phyloP scores from a whole-genome alignment of 148 eudicot species.

The Rhododendron griersonianum region DNA sequence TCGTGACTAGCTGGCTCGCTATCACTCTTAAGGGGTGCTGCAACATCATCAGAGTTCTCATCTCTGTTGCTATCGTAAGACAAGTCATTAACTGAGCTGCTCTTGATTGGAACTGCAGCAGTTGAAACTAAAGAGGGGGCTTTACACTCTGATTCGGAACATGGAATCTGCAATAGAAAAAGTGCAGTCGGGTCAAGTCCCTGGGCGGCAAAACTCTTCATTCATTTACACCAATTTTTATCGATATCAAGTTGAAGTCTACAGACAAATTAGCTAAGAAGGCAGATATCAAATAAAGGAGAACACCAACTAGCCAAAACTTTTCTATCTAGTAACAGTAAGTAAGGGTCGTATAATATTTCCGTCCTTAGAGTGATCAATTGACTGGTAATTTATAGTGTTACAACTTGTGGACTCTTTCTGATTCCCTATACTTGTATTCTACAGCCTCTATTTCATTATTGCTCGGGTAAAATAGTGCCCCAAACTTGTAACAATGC shows the following conservation, averaged over 20 bases:
- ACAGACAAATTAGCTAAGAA: background rate
- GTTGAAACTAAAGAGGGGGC: slow-evolving; percentile 15
- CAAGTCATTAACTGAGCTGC: slow-evolving; percentile 13
- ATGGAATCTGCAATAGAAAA: slow-evolving; percentile 31
- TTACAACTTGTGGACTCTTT: background rate
- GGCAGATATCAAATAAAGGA: background rate
- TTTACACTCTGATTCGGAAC: slow-evolving; percentile 17
- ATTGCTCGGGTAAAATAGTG: background rate
- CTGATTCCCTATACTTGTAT: background rate
- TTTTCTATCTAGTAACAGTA: too few species aligned
- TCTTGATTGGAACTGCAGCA: slow-evolving; percentile 23
- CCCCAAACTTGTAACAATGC: background rate
- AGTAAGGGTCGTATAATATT: background rate
- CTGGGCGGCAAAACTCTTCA: background rate
- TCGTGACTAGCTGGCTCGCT: slow-evolving; percentile 28
- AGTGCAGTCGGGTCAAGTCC: background rate
- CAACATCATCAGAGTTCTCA: slow-evolving; percentile 18
- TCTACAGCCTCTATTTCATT: background rate
- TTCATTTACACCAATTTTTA: background rate
- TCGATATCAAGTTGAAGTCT: background rate
- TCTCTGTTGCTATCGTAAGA: slow-evolving; percentile 34
- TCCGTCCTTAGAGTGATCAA: background rate
- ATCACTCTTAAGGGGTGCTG: slow-evolving; percentile 26
- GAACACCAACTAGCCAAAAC: background rate
- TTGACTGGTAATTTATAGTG: background rate